Conservation (phyloP, 164 flowering plant genomes). For the Magnolia sinica region DNA sequence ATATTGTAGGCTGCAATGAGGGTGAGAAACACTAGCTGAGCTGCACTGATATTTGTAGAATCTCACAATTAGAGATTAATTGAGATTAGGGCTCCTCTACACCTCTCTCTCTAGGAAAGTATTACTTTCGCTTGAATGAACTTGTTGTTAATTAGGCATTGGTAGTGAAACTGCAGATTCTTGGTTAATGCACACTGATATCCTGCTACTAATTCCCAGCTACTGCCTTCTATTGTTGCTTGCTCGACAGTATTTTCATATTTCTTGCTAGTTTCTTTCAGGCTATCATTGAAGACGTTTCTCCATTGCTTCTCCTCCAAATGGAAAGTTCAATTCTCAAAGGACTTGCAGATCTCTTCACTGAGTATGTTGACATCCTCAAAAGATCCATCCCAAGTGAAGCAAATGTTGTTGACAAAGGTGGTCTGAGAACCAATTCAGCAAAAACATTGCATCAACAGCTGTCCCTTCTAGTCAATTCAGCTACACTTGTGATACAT, state of each 20-base stretch:
- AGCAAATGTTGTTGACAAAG: conserved; percentile 17
- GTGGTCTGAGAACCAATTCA: conserved; percentile 24
- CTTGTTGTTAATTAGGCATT: neutral
- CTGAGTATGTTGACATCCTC: conserved; percentile 40
- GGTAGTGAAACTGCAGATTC: neutral
- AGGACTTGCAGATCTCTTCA: conserved; percentile 48
- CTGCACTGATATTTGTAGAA: too few relatives aligned
- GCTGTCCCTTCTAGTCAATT: conserved; percentile 47
- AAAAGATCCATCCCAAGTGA: conserved; percentile 34
- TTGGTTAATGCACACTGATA: neutral
- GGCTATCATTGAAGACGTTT: conserved; percentile 37
- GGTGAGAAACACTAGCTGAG: too few relatives aligned
- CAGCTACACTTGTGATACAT: conserved; percentile 32
- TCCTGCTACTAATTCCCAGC: neutral
- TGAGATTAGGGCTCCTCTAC: too few relatives aligned
- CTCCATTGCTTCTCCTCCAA: conserved; percentile 41
- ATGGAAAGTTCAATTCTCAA: conserved; percentile 48
- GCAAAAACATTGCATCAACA: conserved; percentile 39
- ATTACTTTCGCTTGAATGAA: neutral
- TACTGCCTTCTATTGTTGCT: neutral
- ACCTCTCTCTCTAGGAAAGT: too few relatives aligned
- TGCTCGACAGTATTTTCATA: neutral
- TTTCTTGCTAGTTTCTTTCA: conserved; percentile 21
- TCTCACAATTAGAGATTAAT: too few relatives aligned
- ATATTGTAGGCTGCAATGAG: too few relatives aligned